Evolutionary conservation across 1,284 basidiomycete genomes (phyloP), one percentile per base, ranked within the genome.

Genomic region (Marasmius oreades): DNA sequence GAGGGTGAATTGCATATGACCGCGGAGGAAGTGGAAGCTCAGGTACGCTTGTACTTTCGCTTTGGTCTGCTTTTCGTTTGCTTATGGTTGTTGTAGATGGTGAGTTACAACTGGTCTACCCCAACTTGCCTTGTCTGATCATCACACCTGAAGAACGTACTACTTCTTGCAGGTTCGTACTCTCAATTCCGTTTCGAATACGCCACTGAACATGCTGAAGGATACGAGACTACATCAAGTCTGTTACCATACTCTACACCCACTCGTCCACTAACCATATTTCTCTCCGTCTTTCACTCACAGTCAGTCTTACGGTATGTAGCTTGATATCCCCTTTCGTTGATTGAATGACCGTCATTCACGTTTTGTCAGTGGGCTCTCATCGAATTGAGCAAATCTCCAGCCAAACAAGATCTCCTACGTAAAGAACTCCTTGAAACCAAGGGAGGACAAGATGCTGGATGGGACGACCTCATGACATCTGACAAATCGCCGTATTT

Each of bases 21-120:
- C 2, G 76, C 82, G 51, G 82, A 84, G 20, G 91, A 93, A 65
- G 81, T 92, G 18, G 61, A 85, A 43, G 83, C 86, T 0, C 82
- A 86, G 71, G 63, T 67, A 53, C 12, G 51, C 36, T 11, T 50
- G 24, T 36, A 26, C 8, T 16, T 42, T 16, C n/a, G 43, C 10
- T 31, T 14, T n/a, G 28, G 22, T 45, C 1, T 43, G 1, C 26
- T n/a, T n/a, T 59, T 64, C 1, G 8, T 26, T 51, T 5, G 16
- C 16, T 51, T 33, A 20, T 10, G 43, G 34, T 18, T 36, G 22
- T n/a, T 43, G 6, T 56, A 55, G 48, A 43, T 47, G 37, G 50
- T 59, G 26, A 16, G 20, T 53, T 43, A 12, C 16, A 37, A 18
- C 6, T 37, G 1, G 8, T 8, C 23, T 18, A 11, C 11, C 42